phyloP scores from a whole-genome alignment of 2,329 filamentous ascomycete genomes.

The Pseudogymnoascus sp. region DNA sequence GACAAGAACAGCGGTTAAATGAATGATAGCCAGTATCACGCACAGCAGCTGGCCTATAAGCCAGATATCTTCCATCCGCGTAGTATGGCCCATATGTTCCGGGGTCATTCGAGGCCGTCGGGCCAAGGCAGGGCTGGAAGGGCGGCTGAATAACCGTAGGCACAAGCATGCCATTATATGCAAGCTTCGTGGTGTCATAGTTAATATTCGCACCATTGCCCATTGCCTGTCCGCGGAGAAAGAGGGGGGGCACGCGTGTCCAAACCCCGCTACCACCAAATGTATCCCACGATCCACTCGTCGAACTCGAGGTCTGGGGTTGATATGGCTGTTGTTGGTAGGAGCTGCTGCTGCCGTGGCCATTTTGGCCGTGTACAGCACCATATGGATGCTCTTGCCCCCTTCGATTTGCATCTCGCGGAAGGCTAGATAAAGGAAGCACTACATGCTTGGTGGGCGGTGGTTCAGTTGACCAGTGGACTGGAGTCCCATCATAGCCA shows the following conservation, averaged over 20 bases:
- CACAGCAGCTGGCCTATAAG: constrained; percentile 50
- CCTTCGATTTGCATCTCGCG: background rate
- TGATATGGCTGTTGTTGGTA: background rate
- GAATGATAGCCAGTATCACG: constrained; percentile 39
- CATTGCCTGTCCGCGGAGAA: constrained; percentile 3
- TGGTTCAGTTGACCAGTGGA: constrained; percentile 63
- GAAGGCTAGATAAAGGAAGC: constrained; percentile 45
- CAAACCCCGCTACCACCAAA: constrained; percentile 2
- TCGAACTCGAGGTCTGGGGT: background rate
- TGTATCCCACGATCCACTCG: background rate
- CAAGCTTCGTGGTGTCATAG: constrained; percentile 17
- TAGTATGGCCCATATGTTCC: constrained; percentile 54
- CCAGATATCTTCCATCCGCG: constrained; percentile 47
- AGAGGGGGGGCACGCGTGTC: constrained; percentile 1
- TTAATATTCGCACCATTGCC: background rate
- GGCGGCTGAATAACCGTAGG: constrained; percentile 52
- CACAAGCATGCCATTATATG: constrained; percentile 38
- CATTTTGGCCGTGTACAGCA: background rate
- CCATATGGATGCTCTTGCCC: background rate
- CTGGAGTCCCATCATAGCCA: constrained; percentile 78
- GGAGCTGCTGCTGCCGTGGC: background rate
- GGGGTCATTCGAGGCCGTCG: constrained; percentile 48
- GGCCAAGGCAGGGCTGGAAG: constrained; percentile 47
- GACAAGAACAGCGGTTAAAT: constrained; percentile 4
- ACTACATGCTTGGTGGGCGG: constrained; percentile 79